Evolutionary conservation across 2,329 filamentous ascomycete genomes (phyloP).

Genomic region (Xylariomycetidae sp.): DNA sequence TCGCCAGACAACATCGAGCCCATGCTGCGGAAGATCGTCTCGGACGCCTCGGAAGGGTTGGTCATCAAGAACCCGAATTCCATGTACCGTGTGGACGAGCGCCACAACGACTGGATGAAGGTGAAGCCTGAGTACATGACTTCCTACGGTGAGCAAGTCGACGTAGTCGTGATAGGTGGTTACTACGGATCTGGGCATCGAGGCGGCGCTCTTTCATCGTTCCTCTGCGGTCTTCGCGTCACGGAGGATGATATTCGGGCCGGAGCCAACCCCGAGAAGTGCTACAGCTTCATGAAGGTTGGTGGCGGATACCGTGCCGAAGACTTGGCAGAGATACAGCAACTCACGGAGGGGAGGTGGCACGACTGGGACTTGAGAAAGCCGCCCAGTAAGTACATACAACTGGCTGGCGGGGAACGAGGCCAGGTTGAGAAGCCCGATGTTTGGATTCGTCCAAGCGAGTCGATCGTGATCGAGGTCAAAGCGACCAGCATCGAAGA

Average conservation of each 20-base stretch:
- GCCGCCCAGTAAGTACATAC: constrained; percentile 72
- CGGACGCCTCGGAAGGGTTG: constrained; percentile 80
- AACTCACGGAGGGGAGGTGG: constrained; percentile 90
- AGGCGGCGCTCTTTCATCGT: constrained; percentile 77
- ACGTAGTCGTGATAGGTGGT: constrained; percentile 83
- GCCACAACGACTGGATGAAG: constrained; percentile 96
- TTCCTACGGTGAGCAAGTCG: constrained; percentile 88
- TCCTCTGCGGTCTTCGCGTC: constrained; percentile 79
- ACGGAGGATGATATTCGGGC: constrained; percentile 60
- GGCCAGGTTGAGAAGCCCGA: constrained; percentile 74
- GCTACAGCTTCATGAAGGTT: constrained; percentile 94
- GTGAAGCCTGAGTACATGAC: constrained; percentile 99
- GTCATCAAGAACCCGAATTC: constrained; percentile 92
- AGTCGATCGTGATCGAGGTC: constrained; percentile 81
- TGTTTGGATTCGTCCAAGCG: constrained; percentile 84
- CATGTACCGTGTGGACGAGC: constrained; percentile 77
- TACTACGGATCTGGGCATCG: constrained; percentile 86
- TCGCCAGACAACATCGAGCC: constrained; percentile 70
- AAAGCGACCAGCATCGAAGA: constrained; percentile 76
- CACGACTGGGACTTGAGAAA: constrained; percentile 71
- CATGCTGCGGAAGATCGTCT: constrained; percentile 73
- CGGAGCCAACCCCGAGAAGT: constrained; percentile 63
- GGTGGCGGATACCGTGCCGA: constrained; percentile 84
- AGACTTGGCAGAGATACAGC: constrained; percentile 78
- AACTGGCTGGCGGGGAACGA: constrained; percentile 70